A percentile compares a stretch with the other conserved stretches of the same genome.
These are phyloP conservation scores for Stromatinia cepivora DNA, from an alignment of 2,329 filamentous ascomycete species.

Conservation along the genomic window DNA sequence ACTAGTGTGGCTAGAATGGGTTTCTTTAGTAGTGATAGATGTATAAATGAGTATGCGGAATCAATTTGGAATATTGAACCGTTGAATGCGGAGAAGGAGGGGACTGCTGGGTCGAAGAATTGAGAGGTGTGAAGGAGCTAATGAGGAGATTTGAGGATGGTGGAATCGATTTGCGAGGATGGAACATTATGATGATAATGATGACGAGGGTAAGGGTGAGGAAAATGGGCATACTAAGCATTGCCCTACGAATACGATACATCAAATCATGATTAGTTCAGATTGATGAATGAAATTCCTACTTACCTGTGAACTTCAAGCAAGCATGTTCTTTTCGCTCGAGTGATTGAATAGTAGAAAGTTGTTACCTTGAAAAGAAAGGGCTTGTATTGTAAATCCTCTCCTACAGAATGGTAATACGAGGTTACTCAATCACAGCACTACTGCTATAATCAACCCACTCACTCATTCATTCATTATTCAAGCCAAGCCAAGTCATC, in stretches of 20 bases:
- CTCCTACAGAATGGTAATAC: too few relatives aligned
- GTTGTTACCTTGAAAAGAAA: background rate
- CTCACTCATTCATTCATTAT: too few relatives aligned
- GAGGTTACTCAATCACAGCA: too few relatives aligned
- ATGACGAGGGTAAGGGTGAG: background rate
- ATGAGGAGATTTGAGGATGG: background rate
- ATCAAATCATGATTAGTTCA: background rate
- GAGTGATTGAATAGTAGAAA: background rate
- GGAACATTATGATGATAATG: background rate
- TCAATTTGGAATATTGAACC: conserved; percentile 97
- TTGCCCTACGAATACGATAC: background rate
- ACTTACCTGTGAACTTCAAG: background rate
- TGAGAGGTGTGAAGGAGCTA: background rate
- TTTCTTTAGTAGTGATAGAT: conserved; percentile 93
- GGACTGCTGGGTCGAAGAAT: background rate
- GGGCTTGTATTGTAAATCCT: too few relatives aligned
- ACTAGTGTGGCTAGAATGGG: conserved; percentile 89
- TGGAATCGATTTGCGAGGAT: background rate
- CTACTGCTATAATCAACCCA: too few relatives aligned
- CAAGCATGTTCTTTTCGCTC: background rate
- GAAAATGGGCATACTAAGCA: background rate
- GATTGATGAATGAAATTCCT: background rate
- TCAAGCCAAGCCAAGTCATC: too few relatives aligned
- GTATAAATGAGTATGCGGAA: conserved; percentile 97
- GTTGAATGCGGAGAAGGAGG: conserved; percentile 22